Evolutionary conservation across 495 filamentous ascomycete species (phyloP), one percentile per base, ranked within the genome.

Genomic region (Xeromyces bisporus): DNA sequence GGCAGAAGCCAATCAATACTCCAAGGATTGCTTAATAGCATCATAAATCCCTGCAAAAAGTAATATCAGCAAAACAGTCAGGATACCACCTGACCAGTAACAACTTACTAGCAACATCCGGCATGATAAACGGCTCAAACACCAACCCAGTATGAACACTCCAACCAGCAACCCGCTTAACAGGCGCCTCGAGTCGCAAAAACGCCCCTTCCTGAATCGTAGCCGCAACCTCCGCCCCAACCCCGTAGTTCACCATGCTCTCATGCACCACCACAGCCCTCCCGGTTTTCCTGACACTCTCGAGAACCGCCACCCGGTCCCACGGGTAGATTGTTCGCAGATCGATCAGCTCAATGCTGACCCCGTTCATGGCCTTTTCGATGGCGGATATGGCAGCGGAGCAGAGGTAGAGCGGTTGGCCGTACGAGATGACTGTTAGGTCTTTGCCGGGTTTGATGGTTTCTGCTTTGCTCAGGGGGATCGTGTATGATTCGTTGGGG

Each of bases 211-310:
- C 82, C 47, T 96, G 87, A 33, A 97, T 80, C 6, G 83, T 86
- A 1, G 84, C 82, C 0, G 91, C 83, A 3, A 97, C 75, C 47
- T 96, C 85, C 11, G 92, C 86, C 7, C 91, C 89, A 14, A 96
- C 69, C 8, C 89, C 91, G 9, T 82, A 86, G 51, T 93, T 96
- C 32, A 91, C 62, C 81, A 93, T 93, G 33, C 82, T 77, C 54
- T 97, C 89, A 50, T 97, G 89, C 6, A 96, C 89, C 1, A 97
- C 77, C 18, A 97, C 66, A 18, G 83, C 87, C 31, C 86, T 56
- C 1, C 89, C 86, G 6, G 89, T 97, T 58, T 89, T 94, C 41
- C 64, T 63, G 5, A 94, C 89, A 40, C 86, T 93, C 20, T 77
- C 62, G 28, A 91, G 51, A 2, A 97, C 69, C 1, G 76, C 79